Evolutionary conservation across 2,329 filamentous ascomycete species (phyloP).

Genomic region (Aspergillus luchuensis): DNA sequence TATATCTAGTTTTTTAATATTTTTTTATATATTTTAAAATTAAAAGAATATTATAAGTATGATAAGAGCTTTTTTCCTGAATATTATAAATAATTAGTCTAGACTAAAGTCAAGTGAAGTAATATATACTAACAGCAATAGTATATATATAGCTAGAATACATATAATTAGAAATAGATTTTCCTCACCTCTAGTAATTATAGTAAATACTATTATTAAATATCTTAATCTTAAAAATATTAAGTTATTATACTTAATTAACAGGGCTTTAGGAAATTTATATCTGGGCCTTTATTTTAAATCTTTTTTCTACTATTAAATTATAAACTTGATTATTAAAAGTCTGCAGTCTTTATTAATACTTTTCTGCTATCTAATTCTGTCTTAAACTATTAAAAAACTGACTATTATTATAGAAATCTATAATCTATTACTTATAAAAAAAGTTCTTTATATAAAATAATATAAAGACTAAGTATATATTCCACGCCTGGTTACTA

Average conservation of each 20-base stretch:
- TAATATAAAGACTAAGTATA: too few species aligned
- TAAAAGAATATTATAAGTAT: not conserved
- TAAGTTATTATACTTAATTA: not conserved
- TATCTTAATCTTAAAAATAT: not conserved
- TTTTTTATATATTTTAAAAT: not conserved
- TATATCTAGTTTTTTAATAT: not conserved
- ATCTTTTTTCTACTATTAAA: not conserved
- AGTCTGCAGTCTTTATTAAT: not conserved
- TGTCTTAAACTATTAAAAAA: not conserved
- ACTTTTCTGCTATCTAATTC: not conserved
- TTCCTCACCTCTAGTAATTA: not conserved
- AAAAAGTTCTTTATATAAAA: not conserved
- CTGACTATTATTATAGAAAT: not conserved
- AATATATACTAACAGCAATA: too few species aligned
- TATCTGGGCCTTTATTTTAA: not conserved
- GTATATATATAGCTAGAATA: not conserved
- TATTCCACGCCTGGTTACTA: not conserved
- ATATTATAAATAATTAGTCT: too few species aligned
- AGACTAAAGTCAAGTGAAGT: too few species aligned
- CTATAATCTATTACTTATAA: not conserved
- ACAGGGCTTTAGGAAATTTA: not conserved
- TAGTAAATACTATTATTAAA: not conserved
- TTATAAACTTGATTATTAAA: not conserved
- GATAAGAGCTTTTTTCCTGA: too few species aligned
- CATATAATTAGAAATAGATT: accelerated